A percentile compares a stretch with the other conserved stretches of the same genome.
Evolutionary conservation across 352 stramenopile species (phyloP).

Genomic region (Saprolegnia diclina): DNA sequence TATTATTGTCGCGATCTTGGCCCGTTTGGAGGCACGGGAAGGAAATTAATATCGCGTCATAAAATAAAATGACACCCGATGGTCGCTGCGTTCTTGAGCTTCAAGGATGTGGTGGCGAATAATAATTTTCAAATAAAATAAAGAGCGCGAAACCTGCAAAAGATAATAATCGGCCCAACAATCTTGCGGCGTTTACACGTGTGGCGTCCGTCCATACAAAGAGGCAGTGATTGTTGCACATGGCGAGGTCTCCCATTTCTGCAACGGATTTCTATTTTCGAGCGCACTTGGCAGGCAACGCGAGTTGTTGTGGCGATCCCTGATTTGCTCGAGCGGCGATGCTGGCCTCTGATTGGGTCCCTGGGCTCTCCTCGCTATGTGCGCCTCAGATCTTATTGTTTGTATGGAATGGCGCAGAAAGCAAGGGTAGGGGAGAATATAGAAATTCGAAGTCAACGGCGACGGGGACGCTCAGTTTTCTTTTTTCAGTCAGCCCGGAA

Average conservation of each 20-base stretch:
- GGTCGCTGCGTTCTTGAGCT: no score
- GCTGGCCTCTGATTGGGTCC: constrained; percentile 12
- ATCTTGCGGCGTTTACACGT: no score
- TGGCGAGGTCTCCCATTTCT: background rate
- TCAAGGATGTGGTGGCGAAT: background rate
- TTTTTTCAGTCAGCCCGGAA: constrained; percentile 26
- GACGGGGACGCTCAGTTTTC: constrained; percentile 27
- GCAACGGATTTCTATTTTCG: constrained; percentile 18
- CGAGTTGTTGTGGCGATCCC: constrained; percentile 13
- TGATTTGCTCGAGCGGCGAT: constrained; percentile 17
- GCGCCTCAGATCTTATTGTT: background rate
- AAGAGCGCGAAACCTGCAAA: no score
- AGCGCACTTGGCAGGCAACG: background rate
- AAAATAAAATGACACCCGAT: no score
- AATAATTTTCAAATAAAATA: background rate
- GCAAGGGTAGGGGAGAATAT: background rate
- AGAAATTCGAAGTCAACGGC: background rate
- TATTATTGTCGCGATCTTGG: background rate
- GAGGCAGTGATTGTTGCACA: background rate
- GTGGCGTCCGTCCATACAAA: constrained; percentile 3
- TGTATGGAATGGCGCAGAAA: constrained; percentile 11
- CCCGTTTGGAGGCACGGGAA: background rate
- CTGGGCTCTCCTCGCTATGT: constrained; percentile 1
- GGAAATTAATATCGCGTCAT: background rate
- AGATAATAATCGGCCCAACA: background rate